Base-by-base conservation (phyloP, 768 basidiomycete species). In the Mycena filopes region DNA sequence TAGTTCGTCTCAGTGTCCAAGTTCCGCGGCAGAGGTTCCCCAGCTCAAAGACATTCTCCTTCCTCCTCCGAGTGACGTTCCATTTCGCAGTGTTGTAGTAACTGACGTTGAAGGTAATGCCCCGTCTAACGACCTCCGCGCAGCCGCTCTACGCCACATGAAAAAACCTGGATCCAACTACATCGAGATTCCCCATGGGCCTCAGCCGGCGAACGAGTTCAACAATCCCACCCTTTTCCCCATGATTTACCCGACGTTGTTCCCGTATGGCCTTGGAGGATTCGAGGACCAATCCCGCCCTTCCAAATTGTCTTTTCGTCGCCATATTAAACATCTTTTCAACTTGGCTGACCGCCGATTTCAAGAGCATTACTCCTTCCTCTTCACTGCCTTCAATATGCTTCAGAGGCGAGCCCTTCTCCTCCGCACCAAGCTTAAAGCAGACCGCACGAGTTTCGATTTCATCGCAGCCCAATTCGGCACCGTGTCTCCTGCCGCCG, bases 311-410 rank as follows among this genome's bases (percentile, higher is more conserved):
- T 59, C 57, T 7, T n/a, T 59, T 2, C 48, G 49, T 8, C 57
- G 46, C 8, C 76, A 77, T n/a, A 63, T 72, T 0, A 65, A 60
- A n/a, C 73, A 75, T 62, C 40, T 74, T 2, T 60, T 76, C 5
- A 47, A 46, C 2, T 23, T 73, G 25, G 1, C 45, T 0, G 57
- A 59, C 1, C 15, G 46, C 0, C 56, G 69, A 1, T 77, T 77
- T 60, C 72, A 70, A 26, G 56, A 63, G 28, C 72, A 77, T 59
- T 50, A 61, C 18, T 73, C 73, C 0, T 78, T 78, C 42, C 6
- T 71, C 0, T 78, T 77, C 49, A 71, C 70, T 2, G 76, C 67
- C 1, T 74, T 76, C 55, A 78, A 73, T 47, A 70, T 78, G 3
- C 12, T 75, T 13, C 76, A 78, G 38, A 28, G 70, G 1, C 61